Evolutionary conservation across 139 green algal species (phyloP), one percentile per base, ranked within the genome.

Genomic region (Astrephomene gubernaculifera): DNA sequence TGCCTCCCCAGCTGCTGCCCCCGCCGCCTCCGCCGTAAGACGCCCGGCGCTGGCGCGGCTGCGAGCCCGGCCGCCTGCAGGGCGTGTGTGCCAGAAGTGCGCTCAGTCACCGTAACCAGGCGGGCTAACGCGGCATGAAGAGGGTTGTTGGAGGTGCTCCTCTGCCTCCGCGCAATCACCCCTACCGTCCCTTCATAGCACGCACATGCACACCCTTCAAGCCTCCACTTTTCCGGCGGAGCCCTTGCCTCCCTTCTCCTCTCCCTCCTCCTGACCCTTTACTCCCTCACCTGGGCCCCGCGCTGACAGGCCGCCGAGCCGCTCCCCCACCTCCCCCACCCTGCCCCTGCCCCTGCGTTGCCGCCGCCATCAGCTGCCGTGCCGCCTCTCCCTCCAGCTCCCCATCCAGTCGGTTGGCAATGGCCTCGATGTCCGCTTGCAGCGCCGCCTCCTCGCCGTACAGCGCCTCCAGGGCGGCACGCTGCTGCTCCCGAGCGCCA

Each of bases 401-500:
- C 6, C 57, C 72, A 31, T 88, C 83, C 12, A 88, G 14, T 21
- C 64, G 65, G 12, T 33, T 29, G 1, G 19, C 83, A 29, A 81
- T 81, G 7, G 61, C 72, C 4, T 79, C 72, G 4, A 88, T 79
- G 17, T 88, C 83, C 31, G 60, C 45, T 49, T 88, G 45, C 60
- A 87, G 29, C 19, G 69, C 38, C 27, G 44, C 36, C 63, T 88
- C 72, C 64, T 88, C 38, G 36, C 57, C n/a, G 24, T 83, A 73
- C n/a, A 88, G 83, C 0, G n/a, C n/a, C 65, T 81, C 49, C 83
- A 88, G 39, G 49, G 60, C 36, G 1, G 36, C 29, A 36, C 64
- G 36, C 83, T 88, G 83, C 83, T 74, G 70, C 10, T 57, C 39
- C 2, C 70, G 71, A 19, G 61, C 70, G 8, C 6, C 49, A 2